phyloP scores from a whole-genome alignment of 805 yeast genomes.

The Saturnispora halmiae region DNA sequence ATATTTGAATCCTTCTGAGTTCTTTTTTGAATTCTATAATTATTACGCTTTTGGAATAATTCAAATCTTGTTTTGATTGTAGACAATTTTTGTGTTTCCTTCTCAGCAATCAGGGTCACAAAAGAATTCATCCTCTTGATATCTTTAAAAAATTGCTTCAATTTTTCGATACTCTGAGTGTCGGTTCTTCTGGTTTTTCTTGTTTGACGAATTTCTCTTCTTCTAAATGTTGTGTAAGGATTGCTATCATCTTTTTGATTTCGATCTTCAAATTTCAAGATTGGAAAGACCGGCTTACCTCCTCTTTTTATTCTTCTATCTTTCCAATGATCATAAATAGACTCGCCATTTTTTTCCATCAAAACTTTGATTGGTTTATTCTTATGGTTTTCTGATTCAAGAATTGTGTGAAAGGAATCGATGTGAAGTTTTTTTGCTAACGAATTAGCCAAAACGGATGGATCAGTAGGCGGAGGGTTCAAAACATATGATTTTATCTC shows the following conservation, averaged over 20 bases:
- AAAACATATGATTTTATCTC: slow-evolving; percentile 53
- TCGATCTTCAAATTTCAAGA: slow-evolving; percentile 76
- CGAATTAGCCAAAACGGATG: slow-evolving; percentile 47
- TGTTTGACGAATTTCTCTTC: slow-evolving; percentile 91
- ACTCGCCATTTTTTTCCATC: slow-evolving; percentile 51
- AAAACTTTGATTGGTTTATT: slow-evolving; percentile 40
- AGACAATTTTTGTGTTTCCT: slow-evolving; percentile 60
- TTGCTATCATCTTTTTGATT: slow-evolving; percentile 77
- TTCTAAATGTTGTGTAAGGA: slow-evolving; percentile 91
- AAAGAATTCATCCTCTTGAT: slow-evolving; percentile 67
- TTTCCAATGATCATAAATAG: slow-evolving; percentile 77
- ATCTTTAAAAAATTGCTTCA: slow-evolving; percentile 65
- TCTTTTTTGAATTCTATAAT: slow-evolving; percentile 56
- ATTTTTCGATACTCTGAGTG: slow-evolving; percentile 76
- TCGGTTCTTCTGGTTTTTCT: slow-evolving; percentile 95
- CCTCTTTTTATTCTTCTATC: slow-evolving; percentile 55
- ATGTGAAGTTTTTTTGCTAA: slow-evolving; percentile 48
- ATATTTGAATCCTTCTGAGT: slow-evolving; percentile 55
- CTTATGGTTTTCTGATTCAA: slow-evolving; percentile 39
- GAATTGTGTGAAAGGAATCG: slow-evolving; percentile 49
- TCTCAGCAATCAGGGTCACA: slow-evolving; percentile 57
- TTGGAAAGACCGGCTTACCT: slow-evolving; percentile 68
- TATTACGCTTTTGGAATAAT: slow-evolving; percentile 31
- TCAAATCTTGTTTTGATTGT: slow-evolving; percentile 66
- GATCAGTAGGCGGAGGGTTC: slow-evolving; percentile 37